Conservation (phyloP, 306 rosid genomes). For the Coriaria nepalensis region DNA sequence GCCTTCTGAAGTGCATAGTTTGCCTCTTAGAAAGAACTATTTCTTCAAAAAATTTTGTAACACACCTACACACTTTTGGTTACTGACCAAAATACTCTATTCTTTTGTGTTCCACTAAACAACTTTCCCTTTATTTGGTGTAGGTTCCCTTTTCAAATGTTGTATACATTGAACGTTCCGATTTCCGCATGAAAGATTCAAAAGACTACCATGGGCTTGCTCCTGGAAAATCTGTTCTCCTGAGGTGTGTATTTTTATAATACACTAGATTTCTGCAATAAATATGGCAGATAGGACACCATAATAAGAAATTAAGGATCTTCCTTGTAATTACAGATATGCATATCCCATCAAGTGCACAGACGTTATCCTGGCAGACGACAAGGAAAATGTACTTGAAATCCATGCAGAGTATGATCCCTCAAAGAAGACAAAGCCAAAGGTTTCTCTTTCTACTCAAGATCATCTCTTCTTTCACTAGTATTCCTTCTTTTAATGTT, state of each 20-base stretch:
- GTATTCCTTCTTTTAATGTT: no score
- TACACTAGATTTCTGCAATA: no score
- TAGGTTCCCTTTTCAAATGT: constrained; percentile 79
- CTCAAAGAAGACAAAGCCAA: constrained; percentile 86
- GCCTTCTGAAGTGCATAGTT: no score
- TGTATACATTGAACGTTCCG: constrained; percentile 79
- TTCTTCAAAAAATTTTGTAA: no score
- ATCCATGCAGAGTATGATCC: constrained; percentile 78
- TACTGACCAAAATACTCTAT: no score
- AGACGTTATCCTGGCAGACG: constrained; percentile 73
- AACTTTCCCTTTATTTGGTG: constrained; percentile 4
- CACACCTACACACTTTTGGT: no score
- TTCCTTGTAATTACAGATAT: no score
- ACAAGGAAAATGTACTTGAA: constrained; percentile 73
- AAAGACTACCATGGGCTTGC: constrained; percentile 96
- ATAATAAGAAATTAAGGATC: no score
- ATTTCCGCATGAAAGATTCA: constrained; percentile 84
- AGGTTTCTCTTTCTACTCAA: constrained; percentile 32
- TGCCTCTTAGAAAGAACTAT: no score
- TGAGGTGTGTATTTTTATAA: constrained; percentile 69
- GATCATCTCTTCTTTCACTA: not conserved
- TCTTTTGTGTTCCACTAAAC: no score
- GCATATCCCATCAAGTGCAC: constrained; percentile 92
- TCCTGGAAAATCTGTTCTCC: constrained; percentile 86
- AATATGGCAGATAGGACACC: no score